Base-by-base conservation (phyloP, 768 basidiomycete species). In the Termitomyces sp. region DNA sequence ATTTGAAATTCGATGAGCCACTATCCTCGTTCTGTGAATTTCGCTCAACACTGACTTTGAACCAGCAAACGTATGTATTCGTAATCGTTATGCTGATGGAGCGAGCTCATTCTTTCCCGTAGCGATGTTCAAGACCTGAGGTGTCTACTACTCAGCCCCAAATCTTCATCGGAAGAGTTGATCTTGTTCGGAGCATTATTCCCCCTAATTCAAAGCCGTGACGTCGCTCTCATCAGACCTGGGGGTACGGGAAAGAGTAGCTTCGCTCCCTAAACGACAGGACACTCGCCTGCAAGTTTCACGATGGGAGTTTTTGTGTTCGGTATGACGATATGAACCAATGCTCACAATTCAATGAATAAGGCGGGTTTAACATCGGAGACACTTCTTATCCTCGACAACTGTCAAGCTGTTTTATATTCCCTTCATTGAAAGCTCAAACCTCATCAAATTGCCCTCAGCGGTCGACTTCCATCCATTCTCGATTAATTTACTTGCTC, bases 381-480 rank as follows among this genome's bases (percentile, higher is more conserved):
- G 11, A 47, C 29, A 9, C 59, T 62, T 11, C 53, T 62, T 34
- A 44, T 59, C 4, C 58, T 62, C 14, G 62, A 62, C 40, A 62
- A 62, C 52, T n/a, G 56, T 62, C 32, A 53, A 19, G 21, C 16
- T 32, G 34, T 44, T 56, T 12, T 62, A 59, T 9, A 44, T 25
- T 3, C 35, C 49, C 16, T 19, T 35, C 8, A 43, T 53, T 2
- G 55, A 60, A 6, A 40, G 17, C 1, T 31, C 45, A 0, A n/a
- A 49, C 21, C 49, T 54, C 9, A 17, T 23, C 25, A 52, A 48
- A 38, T 48, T 62, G 14, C 48, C 57, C 16, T 38, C 62, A 8
- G 40, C 54, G 10, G 9, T 62, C 6, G 62, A 59, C 45, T 59
- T 59, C 19, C 62, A 62, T n/a, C 62, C 62, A 11, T 59, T 62